Percentiles rank a stretch among this genome's conserved stretches.
These are phyloP conservation scores for Clohesyomyces aquaticus DNA, from an alignment of 495 filamentous ascomycete species.

Conservation along the genomic window DNA sequence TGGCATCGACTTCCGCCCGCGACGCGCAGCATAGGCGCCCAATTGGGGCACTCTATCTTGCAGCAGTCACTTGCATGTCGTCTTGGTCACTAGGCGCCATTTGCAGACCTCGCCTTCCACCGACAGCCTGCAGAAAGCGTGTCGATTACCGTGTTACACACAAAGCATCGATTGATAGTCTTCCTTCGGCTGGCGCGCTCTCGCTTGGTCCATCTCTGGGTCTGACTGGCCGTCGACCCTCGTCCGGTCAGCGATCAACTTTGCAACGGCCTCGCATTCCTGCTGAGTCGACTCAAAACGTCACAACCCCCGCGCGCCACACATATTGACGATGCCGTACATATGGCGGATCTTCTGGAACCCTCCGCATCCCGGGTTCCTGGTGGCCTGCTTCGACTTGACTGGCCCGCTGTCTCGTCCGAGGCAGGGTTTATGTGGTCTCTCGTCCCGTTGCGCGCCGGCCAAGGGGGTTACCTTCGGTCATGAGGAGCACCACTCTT, in stretches of 20 bases:
- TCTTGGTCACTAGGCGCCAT: slow-evolving; percentile 37
- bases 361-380: slow-evolving; percentile 33
- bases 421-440: slow-evolving; percentile 21
- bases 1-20: slow-evolving; percentile 2
- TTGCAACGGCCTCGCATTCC: slow-evolving; percentile 24
- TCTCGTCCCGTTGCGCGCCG: slow-evolving; percentile 34
- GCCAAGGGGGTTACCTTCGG: slow-evolving; percentile 36
- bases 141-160: slow-evolving; percentile 37
- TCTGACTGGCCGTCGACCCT: slow-evolving; percentile 21
- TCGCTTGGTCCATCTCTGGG: background rate
- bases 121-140: slow-evolving; percentile 16
- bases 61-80: slow-evolving; percentile 41
- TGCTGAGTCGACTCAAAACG: slow-evolving; percentile 27
- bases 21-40: slow-evolving; percentile 23
- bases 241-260: slow-evolving; percentile 20
- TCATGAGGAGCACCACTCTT: slow-evolving; percentile 36
- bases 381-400: slow-evolving; percentile 23
- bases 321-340: slow-evolving; percentile 32
- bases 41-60: slow-evolving; percentile 39
- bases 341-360: slow-evolving; percentile 26
- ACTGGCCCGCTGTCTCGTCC: slow-evolving; percentile 26
- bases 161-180: slow-evolving; percentile 34
- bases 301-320: slow-evolving; percentile 30
- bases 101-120: slow-evolving; percentile 22
- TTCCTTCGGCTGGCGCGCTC: slow-evolving; percentile 28